phyloP scores from a whole-genome alignment of 108 stramenopile genomes.

The Stephanodiscus minutulus region DNA sequence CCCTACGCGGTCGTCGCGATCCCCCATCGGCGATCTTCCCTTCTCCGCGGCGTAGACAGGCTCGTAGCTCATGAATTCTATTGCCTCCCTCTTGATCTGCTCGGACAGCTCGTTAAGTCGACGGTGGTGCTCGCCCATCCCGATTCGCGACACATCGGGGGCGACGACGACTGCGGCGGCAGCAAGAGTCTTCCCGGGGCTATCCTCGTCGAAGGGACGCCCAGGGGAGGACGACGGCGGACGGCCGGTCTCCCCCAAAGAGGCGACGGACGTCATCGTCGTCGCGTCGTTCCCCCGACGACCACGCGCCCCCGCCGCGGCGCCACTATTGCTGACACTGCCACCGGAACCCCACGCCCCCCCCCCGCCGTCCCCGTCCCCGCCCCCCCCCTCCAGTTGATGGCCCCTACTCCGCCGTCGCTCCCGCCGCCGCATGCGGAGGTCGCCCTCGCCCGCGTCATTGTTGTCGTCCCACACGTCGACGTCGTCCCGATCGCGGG shows the following conservation, averaged over 20 bases:
- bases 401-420: not conserved
- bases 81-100: conserved; percentile 26
- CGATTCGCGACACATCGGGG: not conserved
- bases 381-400: not conserved
- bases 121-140: not conserved
- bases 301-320: not conserved
- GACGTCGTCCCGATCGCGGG: not conserved
- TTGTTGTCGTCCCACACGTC: not conserved
- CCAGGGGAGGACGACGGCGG: not conserved
- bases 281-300: not conserved
- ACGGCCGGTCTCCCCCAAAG: not conserved
- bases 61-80: conserved; percentile 29
- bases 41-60: not conserved
- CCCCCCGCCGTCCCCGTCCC: too few relatives aligned
- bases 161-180: not conserved
- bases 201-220: conserved; percentile 8
- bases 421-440: not conserved
- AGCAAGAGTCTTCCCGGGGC: not conserved
- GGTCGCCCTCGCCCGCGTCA: not conserved
- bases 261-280: not conserved
- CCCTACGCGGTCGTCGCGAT: not conserved
- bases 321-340: not conserved
- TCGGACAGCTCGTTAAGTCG: conserved; percentile 20
- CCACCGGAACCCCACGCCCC: too few relatives aligned
- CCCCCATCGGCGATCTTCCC: not conserved